Base-by-base conservation (phyloP, 164 flowering plant species). In the Akebia trifoliata region DNA sequence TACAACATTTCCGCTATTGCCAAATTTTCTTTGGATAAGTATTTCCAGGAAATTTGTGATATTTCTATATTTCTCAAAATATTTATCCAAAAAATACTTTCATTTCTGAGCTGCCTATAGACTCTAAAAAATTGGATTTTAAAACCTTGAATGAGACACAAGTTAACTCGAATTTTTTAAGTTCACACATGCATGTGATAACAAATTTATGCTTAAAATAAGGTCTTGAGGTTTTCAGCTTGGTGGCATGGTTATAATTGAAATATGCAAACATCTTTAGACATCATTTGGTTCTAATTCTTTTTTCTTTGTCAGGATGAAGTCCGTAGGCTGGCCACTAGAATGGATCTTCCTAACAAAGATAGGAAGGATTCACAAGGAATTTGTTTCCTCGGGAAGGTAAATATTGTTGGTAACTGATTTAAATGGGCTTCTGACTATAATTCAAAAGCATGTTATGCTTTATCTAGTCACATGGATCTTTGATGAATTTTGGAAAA, bases 311-410 rank as follows among this genome's bases (percentile, higher is more conserved):
- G 72, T 21, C 78, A 89, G 98, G 79, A 84, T 59, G 97, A 89
- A 74, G 98, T 93, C 10, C 95, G 98, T 28, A 50, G 59, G 48
- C 80, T 93, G 50, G 98, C 98, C 36, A 60, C 74, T 36, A 62
- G 62, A 45, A 66, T 89, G 68, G 74, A 78, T 69, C 75, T 93
- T 58, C 94, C 97, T n/a, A 93, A 93, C 75, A 83, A 80, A 76
- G 90, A 84, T 53, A 81, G 98, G 57, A 93, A 89, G 76, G 98
- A 93, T 79, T 93, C 98, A 39, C 98, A 93, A 73, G 98, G 98
- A 69, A 89, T 93, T 56, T 93, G 98, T 72, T 93, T 93, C 70
- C 94, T 93, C 34, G 98, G 98, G 28, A 93, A 93, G 96, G 98
- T 93, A 72, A 57, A 39, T 37, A 28, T 43, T 72, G 25, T 11